These are phyloP conservation scores for Gyromitra esculenta DNA, from an alignment of 2,329 filamentous ascomycete species.

Conservation along the genomic window DNA sequence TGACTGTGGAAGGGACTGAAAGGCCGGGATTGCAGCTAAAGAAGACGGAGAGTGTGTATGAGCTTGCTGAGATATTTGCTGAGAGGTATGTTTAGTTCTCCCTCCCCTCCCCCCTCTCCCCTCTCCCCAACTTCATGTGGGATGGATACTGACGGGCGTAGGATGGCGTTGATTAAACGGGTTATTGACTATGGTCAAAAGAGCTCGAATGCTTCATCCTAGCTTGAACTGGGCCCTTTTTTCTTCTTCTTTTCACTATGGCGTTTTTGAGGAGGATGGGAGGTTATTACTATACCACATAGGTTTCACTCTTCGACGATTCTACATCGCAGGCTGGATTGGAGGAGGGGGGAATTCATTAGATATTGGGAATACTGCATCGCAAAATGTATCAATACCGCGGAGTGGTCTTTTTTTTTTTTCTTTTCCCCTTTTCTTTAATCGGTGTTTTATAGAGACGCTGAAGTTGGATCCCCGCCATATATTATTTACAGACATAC, in stretches of 20 bases:
- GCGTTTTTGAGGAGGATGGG: neutral
- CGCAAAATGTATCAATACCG: slow-evolving; percentile 28
- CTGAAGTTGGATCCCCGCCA: neutral
- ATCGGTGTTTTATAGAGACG: neutral
- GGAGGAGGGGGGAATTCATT: neutral
- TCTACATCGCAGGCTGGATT: neutral
- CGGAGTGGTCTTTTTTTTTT: neutral
- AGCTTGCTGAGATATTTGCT: slow-evolving; percentile 47
- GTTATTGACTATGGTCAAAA: slow-evolving; percentile 40
- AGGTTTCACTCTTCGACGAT: neutral
- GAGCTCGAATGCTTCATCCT: neutral
- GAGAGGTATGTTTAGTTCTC: slow-evolving; percentile 38
- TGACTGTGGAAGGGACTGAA: slow-evolving; percentile 70
- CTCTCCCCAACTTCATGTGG: neutral
- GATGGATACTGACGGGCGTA: slow-evolving; percentile 17
- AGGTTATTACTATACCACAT: neutral
- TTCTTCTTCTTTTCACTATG: neutral
- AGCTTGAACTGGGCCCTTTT: neutral
- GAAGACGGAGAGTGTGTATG: slow-evolving; percentile 56
- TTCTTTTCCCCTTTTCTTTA: too few relatives aligned
- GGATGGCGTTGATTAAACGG: slow-evolving; percentile 45
- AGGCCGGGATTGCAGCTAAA: slow-evolving; percentile 54
- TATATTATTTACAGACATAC: slow-evolving; percentile 11
- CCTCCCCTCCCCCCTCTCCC: too few relatives aligned
- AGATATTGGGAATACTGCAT: slow-evolving; percentile 15